These are phyloP conservation scores for Candida sanyaensis DNA, from an alignment of 1,139 yeast genomes.

Conservation along the genomic window DNA sequence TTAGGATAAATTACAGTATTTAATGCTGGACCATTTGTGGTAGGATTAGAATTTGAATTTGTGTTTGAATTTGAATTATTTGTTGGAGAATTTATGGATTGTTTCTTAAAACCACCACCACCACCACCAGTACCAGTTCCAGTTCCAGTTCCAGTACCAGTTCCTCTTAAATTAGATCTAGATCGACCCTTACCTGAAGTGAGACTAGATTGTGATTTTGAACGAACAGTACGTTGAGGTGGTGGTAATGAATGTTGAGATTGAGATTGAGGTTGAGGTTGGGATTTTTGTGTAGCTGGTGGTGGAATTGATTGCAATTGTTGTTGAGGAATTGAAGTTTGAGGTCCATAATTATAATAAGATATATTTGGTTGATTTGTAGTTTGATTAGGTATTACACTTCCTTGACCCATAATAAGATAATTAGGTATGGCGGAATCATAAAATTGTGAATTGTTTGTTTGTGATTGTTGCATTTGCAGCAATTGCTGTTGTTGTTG, in stretches of 20 bases:
- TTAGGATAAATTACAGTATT: constrained; percentile 15
- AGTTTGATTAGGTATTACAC: constrained; percentile 12
- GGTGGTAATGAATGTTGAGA: constrained; percentile 8
- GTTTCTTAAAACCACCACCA: not conserved
- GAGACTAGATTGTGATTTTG: constrained; percentile 1
- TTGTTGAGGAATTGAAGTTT: constrained; percentile 3
- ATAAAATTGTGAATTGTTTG: constrained; percentile 11
- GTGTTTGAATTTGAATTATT: too few species aligned
- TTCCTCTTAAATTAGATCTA: not conserved
- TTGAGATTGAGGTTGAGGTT: constrained; percentile 1
- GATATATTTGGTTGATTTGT: constrained; percentile 7
- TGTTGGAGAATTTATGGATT: constrained; percentile 1
- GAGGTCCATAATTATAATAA: constrained; percentile 4
- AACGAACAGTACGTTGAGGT: constrained; percentile 5
- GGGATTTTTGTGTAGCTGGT: not conserved
- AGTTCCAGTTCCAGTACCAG: too few species aligned
- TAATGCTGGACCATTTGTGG: constrained; percentile 10
- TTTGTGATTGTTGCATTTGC: constrained; percentile 8
- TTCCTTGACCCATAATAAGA: constrained; percentile 18
- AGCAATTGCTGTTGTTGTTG: constrained; percentile 5
- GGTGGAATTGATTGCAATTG: constrained; percentile 7
- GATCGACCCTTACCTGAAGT: constrained; percentile 1
- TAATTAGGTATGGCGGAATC: constrained; percentile 20
- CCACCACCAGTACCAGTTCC: too few species aligned
- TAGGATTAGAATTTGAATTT: not conserved